Conservation (phyloP, 257 asterid species). For the Nicotiana knightiana region DNA sequence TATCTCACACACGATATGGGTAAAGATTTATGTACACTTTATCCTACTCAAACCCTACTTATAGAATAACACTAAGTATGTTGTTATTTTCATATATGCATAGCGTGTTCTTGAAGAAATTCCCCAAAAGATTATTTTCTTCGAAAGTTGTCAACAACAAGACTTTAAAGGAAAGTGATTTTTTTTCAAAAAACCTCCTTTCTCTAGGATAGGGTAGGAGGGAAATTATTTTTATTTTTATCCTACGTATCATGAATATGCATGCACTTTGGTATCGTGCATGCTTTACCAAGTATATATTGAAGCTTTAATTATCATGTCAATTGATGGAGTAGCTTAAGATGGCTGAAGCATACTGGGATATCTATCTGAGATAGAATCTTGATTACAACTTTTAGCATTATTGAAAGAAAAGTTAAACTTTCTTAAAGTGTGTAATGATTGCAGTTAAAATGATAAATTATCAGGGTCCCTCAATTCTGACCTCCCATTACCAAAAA, state of each 20-base stretch:
- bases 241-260: constrained; percentile 35
- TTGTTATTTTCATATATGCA: too few species aligned
- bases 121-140: too few species aligned
- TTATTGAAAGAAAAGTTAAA: background rate
- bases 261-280: constrained; percentile 24
- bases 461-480: background rate
- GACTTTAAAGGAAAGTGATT: too few species aligned
- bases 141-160: too few species aligned
- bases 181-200: background rate
- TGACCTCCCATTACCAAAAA: background rate
- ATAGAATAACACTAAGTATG: too few species aligned
- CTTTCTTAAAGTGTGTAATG: background rate
- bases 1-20: too few species aligned
- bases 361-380: background rate
- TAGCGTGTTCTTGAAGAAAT: too few species aligned
- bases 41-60: too few species aligned
- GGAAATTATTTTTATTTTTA: background rate
- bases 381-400: background rate
- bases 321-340: background rate
- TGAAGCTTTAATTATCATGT: background rate
- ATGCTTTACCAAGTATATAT: background rate
- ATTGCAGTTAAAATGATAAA: background rate
- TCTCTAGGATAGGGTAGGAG: background rate
- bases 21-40: too few species aligned
- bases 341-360: background rate